Base-by-base conservation (phyloP, 2,329 filamentous ascomycete genomes). In the Blumeriella jaapii region DNA sequence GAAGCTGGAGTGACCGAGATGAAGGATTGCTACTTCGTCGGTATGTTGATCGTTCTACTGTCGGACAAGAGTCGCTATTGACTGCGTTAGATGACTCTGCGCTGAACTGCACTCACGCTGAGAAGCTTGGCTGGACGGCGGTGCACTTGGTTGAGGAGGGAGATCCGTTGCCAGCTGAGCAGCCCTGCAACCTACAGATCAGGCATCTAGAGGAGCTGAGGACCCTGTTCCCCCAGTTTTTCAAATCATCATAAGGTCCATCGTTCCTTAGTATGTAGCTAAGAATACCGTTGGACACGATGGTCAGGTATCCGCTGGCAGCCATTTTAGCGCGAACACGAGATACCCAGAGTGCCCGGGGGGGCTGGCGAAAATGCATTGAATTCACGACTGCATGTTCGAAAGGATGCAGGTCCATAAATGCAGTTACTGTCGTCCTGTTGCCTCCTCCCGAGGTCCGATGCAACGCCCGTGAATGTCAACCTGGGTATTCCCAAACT, bases 1-100 rank as follows among this genome's bases (percentile, higher is more conserved):
- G 82, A 96, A 50, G 86, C 89, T 0, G 81, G 78, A 0, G 73
- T 82, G 1, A 67, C 71, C 10, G 67, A 71, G 22, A 63, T 65
- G 8, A 69, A 79, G 27, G 71, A 85, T 40, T 96, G 89, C 59
- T 98, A 81, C 55, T 98, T 95, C 58, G 85, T 98, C 48, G 86
- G 85, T 91, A 63, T 53, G 82, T 65, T 2, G 5, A 27, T 3
- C 10, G 12, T 22, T 8, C 7, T 26, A 12, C 14, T 23, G n/a
- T n/a, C 8, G 7, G 9, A 13, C 9, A 22, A 32, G n/a, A 18
- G 32, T 17, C 18, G 31, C 11, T 31, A 28, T 31, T 45, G 29
- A 39, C 24, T 18, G 29, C 11, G 9, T 7, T 24, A 85, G 91
- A 98, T 55, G 91, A 98, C 56, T 94, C 86, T 0, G 75, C 74